phyloP scores from a whole-genome alignment of 2,329 filamentous ascomycete species.

The Bipolaris zeicola region DNA sequence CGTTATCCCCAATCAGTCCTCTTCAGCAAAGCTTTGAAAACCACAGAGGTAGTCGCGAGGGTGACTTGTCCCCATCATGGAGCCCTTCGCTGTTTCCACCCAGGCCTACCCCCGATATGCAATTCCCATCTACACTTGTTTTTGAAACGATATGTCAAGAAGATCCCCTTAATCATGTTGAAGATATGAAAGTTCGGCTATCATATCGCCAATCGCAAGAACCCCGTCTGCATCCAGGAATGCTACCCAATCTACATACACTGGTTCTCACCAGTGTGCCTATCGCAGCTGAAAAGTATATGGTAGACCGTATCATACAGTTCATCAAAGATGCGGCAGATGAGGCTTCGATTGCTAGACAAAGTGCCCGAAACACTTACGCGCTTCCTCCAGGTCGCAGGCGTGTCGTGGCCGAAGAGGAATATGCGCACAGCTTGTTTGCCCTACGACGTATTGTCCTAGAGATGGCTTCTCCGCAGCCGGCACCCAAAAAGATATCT shows the following conservation, averaged over 20 bases:
- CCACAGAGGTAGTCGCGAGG: conserved; percentile 3
- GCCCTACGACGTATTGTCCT: conserved; percentile 61
- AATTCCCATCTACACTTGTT: not conserved
- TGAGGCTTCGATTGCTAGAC: conserved; percentile 58
- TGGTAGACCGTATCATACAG: conserved; percentile 51
- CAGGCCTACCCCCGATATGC: conserved; percentile 5
- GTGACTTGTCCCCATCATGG: too few relatives aligned
- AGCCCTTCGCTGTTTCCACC: not conserved
- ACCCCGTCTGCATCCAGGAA: conserved; percentile 58
- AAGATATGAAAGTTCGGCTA: conserved; percentile 38
- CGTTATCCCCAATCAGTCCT: conserved; percentile 25
- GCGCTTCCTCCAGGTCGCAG: conserved; percentile 62
- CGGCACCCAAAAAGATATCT: conserved; percentile 43
- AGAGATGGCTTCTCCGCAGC: conserved; percentile 49
- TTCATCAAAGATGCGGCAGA: conserved; percentile 64
- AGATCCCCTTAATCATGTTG: conserved; percentile 32
- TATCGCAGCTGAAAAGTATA: conserved; percentile 48
- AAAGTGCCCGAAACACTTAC: conserved; percentile 62
- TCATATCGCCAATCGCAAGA: conserved; percentile 42
- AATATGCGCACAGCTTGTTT: conserved; percentile 59
- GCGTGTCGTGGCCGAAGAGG: conserved; percentile 55
- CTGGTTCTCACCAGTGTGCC: conserved; percentile 64
- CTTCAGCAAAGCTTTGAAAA: conserved; percentile 10
- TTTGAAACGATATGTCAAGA: conserved; percentile 22
- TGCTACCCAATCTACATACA: conserved; percentile 60